phyloP scores from a whole-genome alignment of 345 rosid species.

The Syzygium aqueum region DNA sequence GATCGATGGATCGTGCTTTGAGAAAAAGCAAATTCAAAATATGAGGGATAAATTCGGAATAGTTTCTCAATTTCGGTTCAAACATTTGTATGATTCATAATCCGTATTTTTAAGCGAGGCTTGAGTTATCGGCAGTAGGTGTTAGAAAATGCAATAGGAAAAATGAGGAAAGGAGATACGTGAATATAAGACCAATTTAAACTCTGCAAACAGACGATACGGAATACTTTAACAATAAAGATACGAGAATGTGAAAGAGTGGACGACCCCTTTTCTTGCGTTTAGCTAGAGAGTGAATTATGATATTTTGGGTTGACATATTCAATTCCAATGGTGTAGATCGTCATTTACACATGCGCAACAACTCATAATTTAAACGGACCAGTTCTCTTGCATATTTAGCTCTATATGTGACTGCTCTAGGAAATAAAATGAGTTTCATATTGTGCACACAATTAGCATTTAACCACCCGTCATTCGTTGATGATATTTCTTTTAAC shows the following conservation, averaged over 20 bases:
- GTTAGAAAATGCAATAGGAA: background rate
- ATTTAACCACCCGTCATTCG: background rate
- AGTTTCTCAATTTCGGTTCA: background rate
- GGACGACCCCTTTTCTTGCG: background rate
- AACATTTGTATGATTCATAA: background rate
- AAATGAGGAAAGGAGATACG: background rate
- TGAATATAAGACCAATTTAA: background rate
- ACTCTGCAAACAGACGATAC: rapidly evolving
- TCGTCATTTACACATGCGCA: background rate
- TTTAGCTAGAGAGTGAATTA: background rate
- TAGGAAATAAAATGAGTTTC: background rate
- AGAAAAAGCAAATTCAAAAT: background rate
- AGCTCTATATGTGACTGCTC: background rate
- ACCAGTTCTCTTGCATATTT: background rate
- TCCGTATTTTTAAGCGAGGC: background rate
- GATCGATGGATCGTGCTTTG: background rate
- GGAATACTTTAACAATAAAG: background rate
- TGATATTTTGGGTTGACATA: background rate
- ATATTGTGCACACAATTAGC: background rate
- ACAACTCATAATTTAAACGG: background rate
- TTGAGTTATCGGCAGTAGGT: background rate
- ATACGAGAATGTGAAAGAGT: background rate
- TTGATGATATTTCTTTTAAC: background rate
- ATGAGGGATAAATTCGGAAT: background rate
- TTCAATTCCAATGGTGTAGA: background rate